Base-by-base conservation (phyloP, 768 basidiomycete species). In the Trametes gibbosa region DNA sequence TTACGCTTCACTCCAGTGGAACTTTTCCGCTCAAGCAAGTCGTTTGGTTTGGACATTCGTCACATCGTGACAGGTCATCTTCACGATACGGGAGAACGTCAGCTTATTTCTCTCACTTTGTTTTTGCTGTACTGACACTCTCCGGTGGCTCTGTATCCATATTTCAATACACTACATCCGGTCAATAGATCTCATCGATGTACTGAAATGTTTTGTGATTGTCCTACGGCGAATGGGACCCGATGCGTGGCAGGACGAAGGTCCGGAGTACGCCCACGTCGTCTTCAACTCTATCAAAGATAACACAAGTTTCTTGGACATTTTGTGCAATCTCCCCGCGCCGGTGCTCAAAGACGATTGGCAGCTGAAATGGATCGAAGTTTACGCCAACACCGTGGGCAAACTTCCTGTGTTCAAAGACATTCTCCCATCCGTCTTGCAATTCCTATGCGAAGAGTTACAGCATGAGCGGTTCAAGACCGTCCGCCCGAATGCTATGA, bases 261-360 rank as follows among this genome's bases (percentile, higher is more conserved):
- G 81, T 1, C 76, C 83, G 5, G 86, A 91, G 65, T 90, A 86
- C 66, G 87, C 93, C 2, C 82, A 86, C 63, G 79, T 89, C 35
- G 81, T 93, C 7, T 87, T 96, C 65, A 92, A 91, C 66, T 81
- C 87, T 14, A 81, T 98, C 67, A 90, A 89, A 69, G 86, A 92
- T 68, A 98, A 96, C 69, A 69, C 76, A 2, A 75, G 78, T 6
- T 87, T 82, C 67, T 67, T 74, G 34, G 70, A 77, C 29, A 70
- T 82, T 41, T 63, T 90, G 13, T 74, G 76, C 53, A 62, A 71
- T 9, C 63, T 65, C n/a, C 49, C 52, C 13, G 45, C 52, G 1
- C 52, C 58, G 5, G 50, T 56, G 2, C 50, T 61, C 3, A 59
- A 59, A 50, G 62, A 81, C 69, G 76, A 75, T n/a, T 67, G 68